phyloP scores from a whole-genome alignment of 345 rosid genomes.

The Diplotaxis tenuifolia region DNA sequence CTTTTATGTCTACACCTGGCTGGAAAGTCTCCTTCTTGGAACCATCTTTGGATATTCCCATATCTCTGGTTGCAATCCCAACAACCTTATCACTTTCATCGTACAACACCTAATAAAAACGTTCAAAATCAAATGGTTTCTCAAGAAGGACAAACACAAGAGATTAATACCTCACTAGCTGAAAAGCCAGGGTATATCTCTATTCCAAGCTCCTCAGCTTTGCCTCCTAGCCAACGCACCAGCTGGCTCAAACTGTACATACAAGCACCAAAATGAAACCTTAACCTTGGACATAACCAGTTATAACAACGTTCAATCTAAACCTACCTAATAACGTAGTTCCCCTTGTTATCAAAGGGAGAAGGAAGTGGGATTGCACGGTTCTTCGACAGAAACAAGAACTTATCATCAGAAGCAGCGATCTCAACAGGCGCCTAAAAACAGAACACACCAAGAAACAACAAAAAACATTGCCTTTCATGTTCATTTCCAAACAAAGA shows the following conservation, averaged over 20 bases:
- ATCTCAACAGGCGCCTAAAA: slow-evolving; percentile 72
- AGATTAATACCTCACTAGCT: slow-evolving; percentile 71
- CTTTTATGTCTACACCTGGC: slow-evolving; percentile 78
- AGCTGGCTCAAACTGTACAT: slow-evolving; percentile 75
- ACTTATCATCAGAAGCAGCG: slow-evolving; percentile 86
- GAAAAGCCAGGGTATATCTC: slow-evolving; percentile 98
- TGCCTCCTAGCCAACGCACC: slow-evolving; percentile 81
- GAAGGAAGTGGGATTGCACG: slow-evolving; percentile 77
- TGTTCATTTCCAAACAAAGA: neutral
- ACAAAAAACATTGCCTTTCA: neutral
- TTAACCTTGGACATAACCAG: too few relatives aligned
- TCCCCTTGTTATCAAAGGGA: slow-evolving; percentile 87
- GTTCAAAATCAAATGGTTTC: too few relatives aligned
- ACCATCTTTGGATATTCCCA: slow-evolving; percentile 95
- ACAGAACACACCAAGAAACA: slow-evolving; percentile 15
- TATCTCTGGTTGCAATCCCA: slow-evolving; percentile 91
- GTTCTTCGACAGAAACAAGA: slow-evolving; percentile 76
- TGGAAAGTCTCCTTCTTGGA: slow-evolving; percentile 83
- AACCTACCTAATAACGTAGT: slow-evolving; percentile 81
- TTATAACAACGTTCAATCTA: neutral
- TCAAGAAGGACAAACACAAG: too few relatives aligned
- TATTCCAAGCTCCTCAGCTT: slow-evolving; percentile 93
- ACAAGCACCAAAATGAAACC: too few relatives aligned
- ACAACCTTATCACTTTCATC: slow-evolving; percentile 60
- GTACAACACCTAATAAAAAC: slow-evolving; percentile 58